These are phyloP conservation scores for Saturnispora sanitii DNA, from an alignment of 805 yeast species.

Conservation along the genomic window DNA sequence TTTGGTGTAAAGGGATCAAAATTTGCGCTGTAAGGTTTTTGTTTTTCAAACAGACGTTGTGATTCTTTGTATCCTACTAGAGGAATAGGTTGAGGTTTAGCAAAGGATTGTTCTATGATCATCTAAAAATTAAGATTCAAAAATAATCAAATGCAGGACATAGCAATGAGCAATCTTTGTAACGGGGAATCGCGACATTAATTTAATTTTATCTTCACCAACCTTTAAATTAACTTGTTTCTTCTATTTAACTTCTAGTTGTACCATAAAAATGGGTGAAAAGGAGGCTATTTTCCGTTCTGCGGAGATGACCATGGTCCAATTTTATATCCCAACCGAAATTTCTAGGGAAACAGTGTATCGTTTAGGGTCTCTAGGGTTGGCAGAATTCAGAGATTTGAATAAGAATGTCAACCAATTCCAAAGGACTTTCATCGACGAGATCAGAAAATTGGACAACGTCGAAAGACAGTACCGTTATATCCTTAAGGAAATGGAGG, in stretches of 20 bases:
- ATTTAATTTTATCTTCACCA: not conserved
- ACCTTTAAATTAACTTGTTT: not conserved
- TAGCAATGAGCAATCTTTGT: not conserved
- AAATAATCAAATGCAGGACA: not conserved
- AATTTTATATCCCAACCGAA: conserved; percentile 86
- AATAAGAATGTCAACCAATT: conserved; percentile 76
- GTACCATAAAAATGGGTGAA: conserved; percentile 7
- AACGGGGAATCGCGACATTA: not conserved
- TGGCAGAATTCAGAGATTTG: conserved; percentile 82
- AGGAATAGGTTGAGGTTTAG: not conserved
- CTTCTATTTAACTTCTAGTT: not conserved
- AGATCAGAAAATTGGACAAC: conserved; percentile 75
- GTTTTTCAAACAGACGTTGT: not conserved
- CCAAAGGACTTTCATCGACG: conserved; percentile 86
- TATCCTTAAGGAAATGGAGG: conserved; percentile 40
- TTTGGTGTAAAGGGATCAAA: not conserved
- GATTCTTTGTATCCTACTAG: not conserved
- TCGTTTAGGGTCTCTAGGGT: conserved; percentile 78
- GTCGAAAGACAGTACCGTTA: conserved; percentile 76
- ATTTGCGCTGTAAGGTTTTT: not conserved
- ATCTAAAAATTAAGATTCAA: not conserved
- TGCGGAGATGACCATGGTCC: conserved; percentile 94
- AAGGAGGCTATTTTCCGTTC: conserved; percentile 39
- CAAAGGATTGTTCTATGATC: not conserved
- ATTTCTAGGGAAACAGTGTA: conserved; percentile 76